A percentile compares a stretch with the other conserved stretches of the same genome.
Evolutionary conservation across 2,329 filamentous ascomycete species (phyloP).

Genomic region (Aspergillus texensis): DNA sequence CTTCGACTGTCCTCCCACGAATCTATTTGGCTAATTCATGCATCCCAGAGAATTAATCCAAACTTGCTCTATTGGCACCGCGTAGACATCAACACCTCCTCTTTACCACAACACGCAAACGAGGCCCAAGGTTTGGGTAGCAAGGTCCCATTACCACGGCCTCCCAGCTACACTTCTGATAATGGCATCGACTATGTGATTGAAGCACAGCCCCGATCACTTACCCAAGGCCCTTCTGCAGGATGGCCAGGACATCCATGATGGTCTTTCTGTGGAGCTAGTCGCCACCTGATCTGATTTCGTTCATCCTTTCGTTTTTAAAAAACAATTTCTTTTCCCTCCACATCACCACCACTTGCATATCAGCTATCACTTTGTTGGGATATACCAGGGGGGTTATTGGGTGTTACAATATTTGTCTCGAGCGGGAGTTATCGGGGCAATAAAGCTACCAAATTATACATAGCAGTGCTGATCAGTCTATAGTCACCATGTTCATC

Average conservation of each 20-base stretch:
- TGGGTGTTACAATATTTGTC: not conserved
- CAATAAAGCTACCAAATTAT: constrained; percentile 5
- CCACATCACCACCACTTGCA: not conserved
- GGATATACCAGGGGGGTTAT: not conserved
- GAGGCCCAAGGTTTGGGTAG: constrained; percentile 13
- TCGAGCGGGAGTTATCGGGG: constrained; percentile 14
- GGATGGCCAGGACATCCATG: constrained; percentile 9
- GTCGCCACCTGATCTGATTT: not conserved
- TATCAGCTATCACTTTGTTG: not conserved
- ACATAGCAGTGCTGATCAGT: constrained; percentile 3
- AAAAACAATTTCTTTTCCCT: not conserved
- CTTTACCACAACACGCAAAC: not conserved
- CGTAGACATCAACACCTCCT: constrained; percentile 42
- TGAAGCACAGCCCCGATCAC: constrained; percentile 65
- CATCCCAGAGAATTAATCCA: constrained; percentile 70
- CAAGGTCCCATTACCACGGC: constrained; percentile 52
- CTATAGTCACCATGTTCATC: not conserved
- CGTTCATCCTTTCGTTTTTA: not conserved
- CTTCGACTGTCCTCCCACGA: not conserved
- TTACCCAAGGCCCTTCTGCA: constrained; percentile 42
- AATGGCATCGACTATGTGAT: constrained; percentile 74
- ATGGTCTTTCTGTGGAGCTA: not conserved
- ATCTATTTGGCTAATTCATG: constrained; percentile 7
- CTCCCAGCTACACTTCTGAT: constrained; percentile 76
- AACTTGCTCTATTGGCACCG: constrained; percentile 80